Base-by-base conservation (phyloP, 2,329 filamentous ascomycete species). In the Parafenestella ontariensis region DNA sequence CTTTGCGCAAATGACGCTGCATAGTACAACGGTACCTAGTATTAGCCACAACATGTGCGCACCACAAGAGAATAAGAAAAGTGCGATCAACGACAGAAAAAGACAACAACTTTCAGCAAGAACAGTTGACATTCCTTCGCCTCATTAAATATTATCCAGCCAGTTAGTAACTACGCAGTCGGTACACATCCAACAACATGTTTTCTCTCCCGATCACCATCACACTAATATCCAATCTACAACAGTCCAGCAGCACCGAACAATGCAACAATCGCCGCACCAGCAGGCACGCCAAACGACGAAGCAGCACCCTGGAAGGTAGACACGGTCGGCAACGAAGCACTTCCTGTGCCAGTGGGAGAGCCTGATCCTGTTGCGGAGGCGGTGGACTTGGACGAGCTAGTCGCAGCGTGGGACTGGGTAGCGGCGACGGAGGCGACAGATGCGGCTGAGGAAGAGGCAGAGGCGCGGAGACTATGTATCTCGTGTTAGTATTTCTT, bases 201-300 rank as follows among this genome's bases (percentile, higher is more conserved):
- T 37, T 20, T 26, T 23, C 20, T 17, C 7, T 9, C 21, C 23
- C n/a, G n/a, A n/a, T n/a, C n/a, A n/a, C n/a, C n/a, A n/a, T n/a
- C n/a, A n/a, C n/a, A n/a, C n/a, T n/a, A n/a, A n/a, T n/a, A n/a
- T n/a, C 18, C 31, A 6, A 7, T 28, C 43, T 65, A 68, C 37
- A 68, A 62, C 17, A 66, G 29, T 3, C 59, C 54, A 20, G 52
- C 58, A 13, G 58, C 61, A 40, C 61, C 63, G 3, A 67, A 39
- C 21, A 65, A 29, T 10, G 58, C 67, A 46, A 69, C 68, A 21
- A 73, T 36, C 2, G 73, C 58, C 24, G 69, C 62, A 49, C 73
- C 64, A 29, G 58, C 64, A 4, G 56, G 49, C 11, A 53, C 53
- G 1, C 52, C 43, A 13, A 52, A 45, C 5, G 41, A 28, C 28